Evolutionary conservation across 805 yeast species (phyloP).

Genomic region (Wickerhamomyces ciferrii): DNA sequence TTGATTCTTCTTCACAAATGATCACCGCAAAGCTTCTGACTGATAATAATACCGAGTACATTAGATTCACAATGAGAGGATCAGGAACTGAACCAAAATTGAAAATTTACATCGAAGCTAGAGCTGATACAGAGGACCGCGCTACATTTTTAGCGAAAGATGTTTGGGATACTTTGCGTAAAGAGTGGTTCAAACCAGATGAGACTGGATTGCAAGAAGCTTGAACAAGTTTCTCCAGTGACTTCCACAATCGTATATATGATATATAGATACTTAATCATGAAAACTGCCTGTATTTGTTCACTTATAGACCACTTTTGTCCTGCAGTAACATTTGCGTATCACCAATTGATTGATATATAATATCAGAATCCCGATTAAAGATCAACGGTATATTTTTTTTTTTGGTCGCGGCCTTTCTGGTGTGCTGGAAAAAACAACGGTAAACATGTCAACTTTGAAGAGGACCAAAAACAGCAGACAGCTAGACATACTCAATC

Average conservation of each 20-base stretch:
- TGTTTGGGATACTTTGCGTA: constrained; percentile 60
- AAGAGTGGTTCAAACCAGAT: constrained; percentile 69
- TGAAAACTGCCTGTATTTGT: neutral
- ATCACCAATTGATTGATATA: too few relatives aligned
- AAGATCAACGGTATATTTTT: too few relatives aligned
- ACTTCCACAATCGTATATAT: too few relatives aligned
- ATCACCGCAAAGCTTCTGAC: constrained; percentile 54
- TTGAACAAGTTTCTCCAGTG: neutral
- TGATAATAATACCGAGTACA: constrained; percentile 26
- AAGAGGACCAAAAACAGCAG: neutral
- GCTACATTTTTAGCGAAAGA: constrained; percentile 50
- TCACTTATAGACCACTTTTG: too few relatives aligned
- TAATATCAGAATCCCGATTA: too few relatives aligned
- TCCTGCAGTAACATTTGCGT: too few relatives aligned
- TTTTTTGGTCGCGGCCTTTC: neutral
- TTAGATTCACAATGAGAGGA: constrained; percentile 83
- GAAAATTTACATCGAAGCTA: constrained; percentile 86
- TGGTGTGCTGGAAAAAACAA: neutral
- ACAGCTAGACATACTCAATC: neutral
- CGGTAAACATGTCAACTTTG: neutral
- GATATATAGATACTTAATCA: constrained; percentile 3
- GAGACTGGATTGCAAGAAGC: constrained; percentile 29
- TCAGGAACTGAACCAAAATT: constrained; percentile 97
- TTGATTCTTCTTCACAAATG: constrained; percentile 78
- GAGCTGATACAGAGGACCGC: constrained; percentile 36